Evolutionary conservation across 257 asterid genomes (phyloP).

Genomic region (Fraxinus anomala): DNA sequence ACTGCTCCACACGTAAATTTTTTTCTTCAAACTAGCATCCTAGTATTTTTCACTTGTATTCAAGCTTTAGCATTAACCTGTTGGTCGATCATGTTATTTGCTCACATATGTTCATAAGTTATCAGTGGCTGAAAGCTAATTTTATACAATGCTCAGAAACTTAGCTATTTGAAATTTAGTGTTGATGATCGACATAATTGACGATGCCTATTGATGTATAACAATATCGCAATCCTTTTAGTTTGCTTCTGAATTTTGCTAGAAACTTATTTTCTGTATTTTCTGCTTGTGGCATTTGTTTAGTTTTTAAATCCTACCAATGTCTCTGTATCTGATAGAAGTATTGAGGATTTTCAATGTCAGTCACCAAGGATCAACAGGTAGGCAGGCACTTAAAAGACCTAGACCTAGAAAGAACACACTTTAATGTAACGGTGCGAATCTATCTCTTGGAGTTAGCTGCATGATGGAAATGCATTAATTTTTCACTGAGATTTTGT

Average conservation of each 20-base stretch:
- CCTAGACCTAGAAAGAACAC: background rate
- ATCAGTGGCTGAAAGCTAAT: constrained; percentile 29
- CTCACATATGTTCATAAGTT: constrained; percentile 41
- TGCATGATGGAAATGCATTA: background rate
- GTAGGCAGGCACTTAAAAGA: background rate
- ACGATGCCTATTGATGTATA: background rate
- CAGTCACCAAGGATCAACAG: background rate
- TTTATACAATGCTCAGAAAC: constrained; percentile 1
- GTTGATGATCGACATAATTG: background rate
- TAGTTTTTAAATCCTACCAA: background rate
- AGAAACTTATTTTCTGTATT: background rate
- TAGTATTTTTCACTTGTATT: constrained; percentile 29
- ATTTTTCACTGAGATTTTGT: background rate
- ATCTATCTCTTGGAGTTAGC: background rate
- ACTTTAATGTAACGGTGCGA: background rate
- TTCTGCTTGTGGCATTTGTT: background rate
- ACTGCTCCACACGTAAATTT: constrained; percentile 45
- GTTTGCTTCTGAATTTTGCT: constrained; percentile 1
- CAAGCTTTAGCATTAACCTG: constrained; percentile 30
- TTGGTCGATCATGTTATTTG: constrained; percentile 38
- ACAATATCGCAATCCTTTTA: background rate
- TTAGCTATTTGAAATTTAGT: constrained; percentile 13
- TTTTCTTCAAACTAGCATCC: constrained; percentile 30
- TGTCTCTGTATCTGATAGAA: background rate
- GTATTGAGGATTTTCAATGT: background rate